Base-by-base conservation (phyloP, 306 rosid species). In the Sindora glabra region DNA sequence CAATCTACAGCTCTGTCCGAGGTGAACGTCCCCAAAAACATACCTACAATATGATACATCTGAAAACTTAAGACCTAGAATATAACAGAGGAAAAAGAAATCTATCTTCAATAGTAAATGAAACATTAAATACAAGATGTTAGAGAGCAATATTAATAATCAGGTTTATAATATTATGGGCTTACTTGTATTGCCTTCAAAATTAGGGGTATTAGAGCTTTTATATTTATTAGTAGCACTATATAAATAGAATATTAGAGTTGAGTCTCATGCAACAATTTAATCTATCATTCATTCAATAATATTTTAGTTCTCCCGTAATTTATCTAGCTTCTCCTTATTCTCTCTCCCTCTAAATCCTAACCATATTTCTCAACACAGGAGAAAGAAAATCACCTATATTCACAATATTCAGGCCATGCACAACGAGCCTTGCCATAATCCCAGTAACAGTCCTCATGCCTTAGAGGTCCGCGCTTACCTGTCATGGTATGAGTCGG, bases 401-500 rank as follows among this genome's bases (percentile, higher is more conserved):
- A 92, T 86, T 89, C 99, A 76, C 99, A 92, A 74, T 92, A 79
- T 18, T 89, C 96, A 2, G 95, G 52, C 96, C 90, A 92, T 29
- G 96, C 90, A 82, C 99, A 92, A 37, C 99, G 95, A 68, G 99
- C 99, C 74, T 89, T 92, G 45, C 94, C 99, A 71, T 92, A 92
- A 85, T 92, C 99, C 99, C 99, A 92, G 62, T 83, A 92, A 81
- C 99, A 92, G 70, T 92, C 95, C 8, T 86, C 99, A 17, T 89
- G 69, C 74, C 99, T 89, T 73, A 92, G 52, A 65, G 99, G 99
- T 50, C 99, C 99, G 2, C 99, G 96, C 79, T 86, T 92, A 81
- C 81, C 99, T 92, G 89, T 78, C 44, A 41, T 41, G 62, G 59
- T 57, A 22, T 26, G 57, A 37, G 50, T 76, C 40, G 71, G 68